These are phyloP conservation scores for Ceratocystis harringtonii DNA, from an alignment of 2,329 filamentous ascomycete genomes.

Conservation along the genomic window DNA sequence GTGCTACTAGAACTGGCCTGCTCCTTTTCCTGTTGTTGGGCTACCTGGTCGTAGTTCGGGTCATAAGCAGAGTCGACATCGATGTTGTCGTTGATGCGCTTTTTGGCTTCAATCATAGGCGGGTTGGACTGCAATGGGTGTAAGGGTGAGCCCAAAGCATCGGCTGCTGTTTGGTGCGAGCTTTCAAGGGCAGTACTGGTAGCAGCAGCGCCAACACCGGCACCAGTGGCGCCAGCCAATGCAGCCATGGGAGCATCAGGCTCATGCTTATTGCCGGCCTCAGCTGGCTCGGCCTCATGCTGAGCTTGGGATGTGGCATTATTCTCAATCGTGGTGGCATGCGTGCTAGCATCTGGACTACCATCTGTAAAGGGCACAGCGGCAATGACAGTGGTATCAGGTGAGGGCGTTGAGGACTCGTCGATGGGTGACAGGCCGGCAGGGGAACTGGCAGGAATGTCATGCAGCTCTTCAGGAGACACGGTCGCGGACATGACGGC, in stretches of 20 bases:
- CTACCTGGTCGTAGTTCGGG: neutral
- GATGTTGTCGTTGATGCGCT: neutral
- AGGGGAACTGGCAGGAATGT: neutral
- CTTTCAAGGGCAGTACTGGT: neutral
- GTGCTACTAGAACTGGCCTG: neutral
- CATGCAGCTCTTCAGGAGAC: slow-evolving; percentile 4
- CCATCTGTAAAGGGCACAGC: neutral
- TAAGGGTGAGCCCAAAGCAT: neutral
- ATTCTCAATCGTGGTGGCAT: slow-evolving; percentile 7
- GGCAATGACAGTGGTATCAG: neutral
- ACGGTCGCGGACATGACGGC: slow-evolving; percentile 7
- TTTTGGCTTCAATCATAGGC: neutral
- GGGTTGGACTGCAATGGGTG: slow-evolving; percentile 15
- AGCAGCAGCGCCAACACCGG: neutral
- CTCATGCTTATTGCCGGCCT: neutral
- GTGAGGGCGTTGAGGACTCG: slow-evolving; percentile 5
- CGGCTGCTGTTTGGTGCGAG: neutral
- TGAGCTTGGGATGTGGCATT: neutral
- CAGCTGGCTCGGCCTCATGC: neutral
- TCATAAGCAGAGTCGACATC: neutral
- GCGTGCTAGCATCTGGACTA: slow-evolving; percentile 2
- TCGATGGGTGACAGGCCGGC: slow-evolving; percentile 7
- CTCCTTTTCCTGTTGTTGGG: neutral
- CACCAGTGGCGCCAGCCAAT: neutral
- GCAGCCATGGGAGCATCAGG: neutral